Base-by-base conservation (phyloP, 1,284 basidiomycete species). In the Papiliotrema nemorosa region DNA sequence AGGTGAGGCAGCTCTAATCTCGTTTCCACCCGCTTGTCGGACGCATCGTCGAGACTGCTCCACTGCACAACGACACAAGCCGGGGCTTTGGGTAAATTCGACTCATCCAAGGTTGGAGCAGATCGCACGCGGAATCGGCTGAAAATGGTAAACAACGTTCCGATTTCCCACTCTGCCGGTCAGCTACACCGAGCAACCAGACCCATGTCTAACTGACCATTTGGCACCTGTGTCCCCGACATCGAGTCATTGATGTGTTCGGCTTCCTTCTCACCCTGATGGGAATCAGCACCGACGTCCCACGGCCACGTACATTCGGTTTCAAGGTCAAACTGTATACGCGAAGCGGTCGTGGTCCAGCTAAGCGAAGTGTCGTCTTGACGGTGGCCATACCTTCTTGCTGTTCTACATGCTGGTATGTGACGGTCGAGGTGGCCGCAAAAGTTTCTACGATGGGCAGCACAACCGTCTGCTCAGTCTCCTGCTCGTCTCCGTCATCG, bases 381-480 rank as follows among this genome's bases (percentile, higher is more conserved):
- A 50, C 53, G 9, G 41, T 45, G 25, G 39, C 41, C 16, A 47
- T 49, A 14, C 34, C 43, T 10, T 35, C 43, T n/a, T 45, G 31
- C 5, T 36, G 43, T 20, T 18, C 21, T 35, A 44, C 41, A 31
- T 38, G 40, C 14, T 10, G 47, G 44, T 60, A 62, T 7, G 39
- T 50, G 3, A 64, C 57, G 21, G 27, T 57, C 29, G 62, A 55
- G 21, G 50, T 44, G 18, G 50, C 34, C 1, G 43, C 52, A 52
- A 70, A 73, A 1, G 70, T 66, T 21, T 49, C 35, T 14, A 67
- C 27, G 24, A 69, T 53, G 10, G 66, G 64, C 21, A 73, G 53
- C 10, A 57, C 58, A 3, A 60, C 44, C 14, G 62, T 67, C 13
- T 52, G 44, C 16, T 50, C 50, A 9, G 55, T 26, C 44, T 70